These are phyloP conservation scores for Xylariaceae sp. DNA, from an alignment of 2,329 filamentous ascomycete species.

Conservation along the genomic window DNA sequence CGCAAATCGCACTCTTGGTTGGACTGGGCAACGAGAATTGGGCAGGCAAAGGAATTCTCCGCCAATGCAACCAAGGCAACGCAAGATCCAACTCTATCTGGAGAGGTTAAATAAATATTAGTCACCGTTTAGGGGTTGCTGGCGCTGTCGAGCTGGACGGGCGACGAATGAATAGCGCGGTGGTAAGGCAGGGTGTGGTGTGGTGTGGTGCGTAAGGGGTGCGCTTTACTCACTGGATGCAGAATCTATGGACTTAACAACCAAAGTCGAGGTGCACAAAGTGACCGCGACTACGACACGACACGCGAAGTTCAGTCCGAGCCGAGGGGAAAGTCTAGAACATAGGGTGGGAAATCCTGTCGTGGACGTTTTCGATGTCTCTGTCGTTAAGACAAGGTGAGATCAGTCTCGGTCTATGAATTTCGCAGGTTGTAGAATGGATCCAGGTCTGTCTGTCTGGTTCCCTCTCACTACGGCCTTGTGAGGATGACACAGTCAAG, in stretches of 20 bases:
- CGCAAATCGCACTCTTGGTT: constrained; percentile 6
- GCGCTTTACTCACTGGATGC: constrained; percentile 12
- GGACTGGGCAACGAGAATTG: constrained; percentile 10
- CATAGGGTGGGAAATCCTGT: background rate
- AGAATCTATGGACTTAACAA: constrained; percentile 2
- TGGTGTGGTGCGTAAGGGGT: background rate
- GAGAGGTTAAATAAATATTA: constrained; percentile 1
- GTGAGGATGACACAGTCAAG: constrained; percentile 2
- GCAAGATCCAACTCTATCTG: constrained; percentile 6
- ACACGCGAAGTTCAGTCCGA: background rate
- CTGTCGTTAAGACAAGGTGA: constrained; percentile 15
- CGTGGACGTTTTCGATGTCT: constrained; percentile 3
- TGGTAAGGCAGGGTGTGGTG: too few species aligned
- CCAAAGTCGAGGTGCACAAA: constrained; percentile 1
- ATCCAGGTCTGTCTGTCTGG: background rate
- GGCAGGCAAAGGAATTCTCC: constrained; percentile 5
- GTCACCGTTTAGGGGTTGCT: background rate
- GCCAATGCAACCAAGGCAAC: constrained; percentile 1
- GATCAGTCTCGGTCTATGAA: constrained; percentile 7
- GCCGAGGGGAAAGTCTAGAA: background rate
- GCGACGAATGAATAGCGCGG: background rate
- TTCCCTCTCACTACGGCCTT: constrained; percentile 3
- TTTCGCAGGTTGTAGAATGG: background rate
- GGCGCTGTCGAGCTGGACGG: background rate
- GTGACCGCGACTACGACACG: background rate